phyloP scores from a whole-genome alignment of 2,329 filamentous ascomycete genomes.

The Byssochlamys sp. region DNA sequence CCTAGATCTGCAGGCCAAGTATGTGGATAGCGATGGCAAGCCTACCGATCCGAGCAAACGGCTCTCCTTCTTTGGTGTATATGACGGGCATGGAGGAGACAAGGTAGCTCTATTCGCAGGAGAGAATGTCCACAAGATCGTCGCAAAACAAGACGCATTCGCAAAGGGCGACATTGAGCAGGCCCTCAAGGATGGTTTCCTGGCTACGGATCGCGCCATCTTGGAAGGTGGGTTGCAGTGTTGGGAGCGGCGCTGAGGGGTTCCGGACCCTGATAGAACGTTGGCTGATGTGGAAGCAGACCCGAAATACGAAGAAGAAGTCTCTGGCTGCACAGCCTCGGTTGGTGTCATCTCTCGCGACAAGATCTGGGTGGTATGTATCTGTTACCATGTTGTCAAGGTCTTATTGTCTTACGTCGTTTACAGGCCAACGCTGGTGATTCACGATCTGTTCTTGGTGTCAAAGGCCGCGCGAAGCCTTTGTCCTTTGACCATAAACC shows the following conservation, averaged over 20 bases:
- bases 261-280: conserved; percentile 1
- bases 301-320: conserved; percentile 92
- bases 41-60: conserved; percentile 60
- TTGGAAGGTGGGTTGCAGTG: conserved; percentile 62
- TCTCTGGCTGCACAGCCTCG: conserved; percentile 93
- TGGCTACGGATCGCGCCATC: conserved; percentile 91
- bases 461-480: conserved; percentile 94
- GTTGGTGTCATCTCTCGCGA: conserved; percentile 79
- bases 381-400: conserved; percentile 1
- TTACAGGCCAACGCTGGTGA: conserved; percentile 88
- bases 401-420: conserved; percentile 3
- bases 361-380: conserved; percentile 88
- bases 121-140: conserved; percentile 84
- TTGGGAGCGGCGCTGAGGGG: background rate
- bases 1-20: conserved; percentile 68
- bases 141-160: conserved; percentile 90
- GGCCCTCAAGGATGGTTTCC: conserved; percentile 90
- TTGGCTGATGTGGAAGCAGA: conserved; percentile 47
- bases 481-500: conserved; percentile 99
- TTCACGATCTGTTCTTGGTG: conserved; percentile 84
- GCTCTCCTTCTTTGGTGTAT: conserved; percentile 94
- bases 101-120: conserved; percentile 91
- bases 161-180: conserved; percentile 85
- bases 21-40: conserved; percentile 42
- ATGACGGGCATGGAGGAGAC: conserved; percentile 93